Base-by-base conservation (phyloP, 106 monocot genomes). In the Dioscorea zingiberensis region DNA sequence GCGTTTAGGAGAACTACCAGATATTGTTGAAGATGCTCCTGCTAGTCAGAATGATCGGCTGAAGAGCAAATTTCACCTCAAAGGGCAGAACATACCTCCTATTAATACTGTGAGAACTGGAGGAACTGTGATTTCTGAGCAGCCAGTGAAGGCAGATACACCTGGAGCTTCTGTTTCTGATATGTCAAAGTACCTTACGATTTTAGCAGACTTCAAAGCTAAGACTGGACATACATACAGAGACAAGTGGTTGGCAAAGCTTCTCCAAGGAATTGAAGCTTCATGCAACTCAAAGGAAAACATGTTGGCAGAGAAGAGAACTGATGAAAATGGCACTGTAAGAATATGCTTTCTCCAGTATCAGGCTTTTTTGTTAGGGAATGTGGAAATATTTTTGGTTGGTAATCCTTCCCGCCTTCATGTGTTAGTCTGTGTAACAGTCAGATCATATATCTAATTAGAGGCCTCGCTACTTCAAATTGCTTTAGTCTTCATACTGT, bases 211-310 rank as follows among this genome's bases (percentile, higher is more conserved):
- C 29, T 98, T 77, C 45, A 86, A 80, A 82, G 92, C 73, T 18
- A 70, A 93, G 55, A 98, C 92, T 15, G 74, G 84, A 24, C 74
- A 84, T 64, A 28, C 71, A 54, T 65, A 74, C 79, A 83, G 97
- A 17, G 93, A 98, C 69, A 98, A 65, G 58, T 92, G 92, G 93
- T 71, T 92, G 28, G 89, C 86, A 48, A 98, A 84, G 69, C 74
- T 98, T 71, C 61, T 98, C 18, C 80, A 86, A 73, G 93, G 81
- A 59, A 81, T 89, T 60, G 75, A 74, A 24, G 57, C 47, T 69
- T 63, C 78, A 47, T 92, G 92, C 32, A 59, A 45, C 47, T 17
- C 66, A 23, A 89, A 79, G 62, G 78, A 84, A 60, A 69, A 73
- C 76, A 58, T 38, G 19, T 25, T 55, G 12, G 24, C 25, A 25